Evolutionary conservation across 345 rosid species (phyloP), one percentile per base, ranked within the genome.

Genomic region (Arabis hirsuta): DNA sequence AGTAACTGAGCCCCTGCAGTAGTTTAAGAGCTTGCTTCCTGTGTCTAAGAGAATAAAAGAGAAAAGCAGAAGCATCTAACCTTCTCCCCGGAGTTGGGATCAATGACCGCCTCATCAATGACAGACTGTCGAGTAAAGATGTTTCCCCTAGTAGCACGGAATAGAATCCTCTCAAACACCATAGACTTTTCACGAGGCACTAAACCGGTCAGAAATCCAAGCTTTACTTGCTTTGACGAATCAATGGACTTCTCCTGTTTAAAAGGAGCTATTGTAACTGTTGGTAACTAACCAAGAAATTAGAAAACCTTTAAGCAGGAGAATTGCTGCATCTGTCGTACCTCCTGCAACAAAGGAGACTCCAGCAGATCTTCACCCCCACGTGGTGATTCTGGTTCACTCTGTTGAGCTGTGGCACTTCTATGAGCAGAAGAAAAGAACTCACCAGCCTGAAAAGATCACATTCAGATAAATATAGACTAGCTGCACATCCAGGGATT

Each of bases 121-220:
- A 76, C 84, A 73, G 82, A 76, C 78, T 88, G 96, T 71, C 85
- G 86, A 62, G 85, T 67, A 62, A 77, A 84, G 52, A 92, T 88
- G 78, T 92, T 92, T 14, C 96, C 99, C 87, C 98, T 87, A 62
- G 99, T 95, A 55, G 99, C 99, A 73, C 96, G 96, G 77, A 92
- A 92, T 58, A 95, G 76, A 72, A 92, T 95, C 83, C 98, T 92
- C 82, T 95, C 99, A 83, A 87, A 95, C 67, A 90, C 86, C 92
- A 95, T 51, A 12, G 98, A 87, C 79, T 90, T 95, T 19, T 81
- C 98, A 73, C 90, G 88, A 48, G 91, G 92, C 76, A 95, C 99
- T 74, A 95, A 84, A 58, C 98, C 98, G 57, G 88, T 81, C 34
- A 92, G 76, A 78, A 87, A 90, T 60, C 98, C 99, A 81, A 90